phyloP scores from a whole-genome alignment of 2,329 filamentous ascomycete species.

The Trichocomaceae sp. region DNA sequence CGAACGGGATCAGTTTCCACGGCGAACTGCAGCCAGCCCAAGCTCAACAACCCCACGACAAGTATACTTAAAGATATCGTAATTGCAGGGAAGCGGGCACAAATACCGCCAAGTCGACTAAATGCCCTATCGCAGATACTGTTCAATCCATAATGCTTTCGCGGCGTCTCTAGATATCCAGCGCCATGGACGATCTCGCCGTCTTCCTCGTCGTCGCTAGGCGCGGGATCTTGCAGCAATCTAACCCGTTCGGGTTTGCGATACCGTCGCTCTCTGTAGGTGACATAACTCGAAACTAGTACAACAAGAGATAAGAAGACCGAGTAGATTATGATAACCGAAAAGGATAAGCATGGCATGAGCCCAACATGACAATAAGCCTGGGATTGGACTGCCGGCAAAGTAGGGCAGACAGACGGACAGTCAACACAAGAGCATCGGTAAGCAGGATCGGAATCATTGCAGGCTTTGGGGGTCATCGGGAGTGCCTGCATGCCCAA shows the following conservation, averaged over 20 bases:
- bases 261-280: constrained; percentile 65
- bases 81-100: constrained; percentile 74
- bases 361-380: constrained; percentile 74
- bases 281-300: constrained; percentile 65
- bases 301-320: constrained; percentile 63
- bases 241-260: constrained; percentile 76
- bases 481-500: constrained; percentile 65
- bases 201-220: constrained; percentile 91
- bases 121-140: constrained; percentile 75
- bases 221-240: constrained; percentile 73
- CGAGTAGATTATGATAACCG: constrained; percentile 79
- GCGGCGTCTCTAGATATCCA: constrained; percentile 71
- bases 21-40: constrained; percentile 84
- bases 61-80: constrained; percentile 73
- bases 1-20: constrained; percentile 85
- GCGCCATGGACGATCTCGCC: constrained; percentile 72
- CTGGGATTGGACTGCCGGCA: constrained; percentile 66
- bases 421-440: constrained; percentile 94
- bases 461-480: constrained; percentile 76
- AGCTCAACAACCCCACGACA: constrained; percentile 68
- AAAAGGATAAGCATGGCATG: constrained; percentile 90
- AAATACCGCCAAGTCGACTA: constrained; percentile 68
- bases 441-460: constrained; percentile 77
- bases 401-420: constrained; percentile 71
- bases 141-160: constrained; percentile 75